phyloP scores from a whole-genome alignment of 2,329 filamentous ascomycete species.

The Colletotrichum karsti region DNA sequence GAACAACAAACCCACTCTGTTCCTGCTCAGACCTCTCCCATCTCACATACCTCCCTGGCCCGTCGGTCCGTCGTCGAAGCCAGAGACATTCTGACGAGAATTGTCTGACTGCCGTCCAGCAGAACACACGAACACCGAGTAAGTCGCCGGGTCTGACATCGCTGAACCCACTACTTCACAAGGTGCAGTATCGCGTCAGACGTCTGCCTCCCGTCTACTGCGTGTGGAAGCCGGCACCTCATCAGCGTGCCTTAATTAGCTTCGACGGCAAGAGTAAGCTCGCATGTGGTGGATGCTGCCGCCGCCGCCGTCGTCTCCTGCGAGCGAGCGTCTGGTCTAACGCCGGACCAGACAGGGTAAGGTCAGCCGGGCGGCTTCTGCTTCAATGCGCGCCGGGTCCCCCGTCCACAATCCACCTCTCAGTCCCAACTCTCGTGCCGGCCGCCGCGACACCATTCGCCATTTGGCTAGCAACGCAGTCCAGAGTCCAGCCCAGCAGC shows the following conservation, averaged over 20 bases:
- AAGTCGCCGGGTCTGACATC: too few species aligned
- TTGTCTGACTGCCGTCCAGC: slow-evolving; percentile 6
- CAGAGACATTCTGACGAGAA: slow-evolving; percentile 26
- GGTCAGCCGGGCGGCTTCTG: slow-evolving; percentile 15
- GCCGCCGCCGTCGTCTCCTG: slow-evolving; percentile 8
- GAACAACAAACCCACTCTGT: slow-evolving; percentile 4
- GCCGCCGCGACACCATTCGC: slow-evolving; percentile 13
- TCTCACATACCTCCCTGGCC: not conserved
- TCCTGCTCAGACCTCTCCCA: not conserved
- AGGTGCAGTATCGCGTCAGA: not conserved
- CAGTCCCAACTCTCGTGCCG: slow-evolving; percentile 4
- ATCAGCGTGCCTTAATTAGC: not conserved
- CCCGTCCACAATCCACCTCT: too few species aligned
- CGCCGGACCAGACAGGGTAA: slow-evolving; percentile 15
- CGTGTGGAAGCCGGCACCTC: not conserved
- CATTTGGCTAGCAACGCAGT: too few species aligned
- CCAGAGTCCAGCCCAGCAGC: too few species aligned
- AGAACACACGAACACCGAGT: not conserved
- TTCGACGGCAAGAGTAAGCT: not conserved
- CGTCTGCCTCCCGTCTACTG: not conserved
- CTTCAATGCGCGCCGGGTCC: slow-evolving; percentile 15
- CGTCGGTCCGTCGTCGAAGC: not conserved
- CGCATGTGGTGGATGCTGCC: slow-evolving; percentile 22
- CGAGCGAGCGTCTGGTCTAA: slow-evolving; percentile 3
- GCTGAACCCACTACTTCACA: too few species aligned